Base-by-base conservation (phyloP, 805 yeast species). In the Monosporozyma aquatica region DNA sequence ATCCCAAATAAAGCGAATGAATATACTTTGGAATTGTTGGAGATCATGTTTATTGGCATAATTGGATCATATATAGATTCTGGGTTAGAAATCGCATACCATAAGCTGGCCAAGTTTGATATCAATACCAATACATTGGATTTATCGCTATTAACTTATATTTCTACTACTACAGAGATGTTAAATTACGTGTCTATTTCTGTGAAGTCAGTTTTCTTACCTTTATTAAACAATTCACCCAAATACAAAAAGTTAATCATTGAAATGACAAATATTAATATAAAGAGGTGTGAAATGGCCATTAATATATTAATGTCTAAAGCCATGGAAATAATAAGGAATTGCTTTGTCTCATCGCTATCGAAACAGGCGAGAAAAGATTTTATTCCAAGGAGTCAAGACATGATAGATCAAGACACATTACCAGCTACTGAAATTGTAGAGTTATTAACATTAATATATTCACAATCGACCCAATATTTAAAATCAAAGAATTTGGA, bases 361-460 rank as follows among this genome's bases (percentile, higher is more conserved):
- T 66, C 79, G 20, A 76, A 75, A 49, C 96, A 89, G 56, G 80
- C 79, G 60, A 76, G 75, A 56, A 82, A 78, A 47, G 97, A 90
- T 56, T 85, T 78, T 54, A 54, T 67, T 36, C 66, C 69, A 22
- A 66, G 68, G 60, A 58, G 77, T n/a, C 65, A 62, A 40, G 67
- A 69, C 38, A 42, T 64, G 20, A 43, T 57, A 14, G 75, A 74
- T 43, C 80, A 80, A 38, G 84, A 80, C 51, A 85, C 95, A 0
- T 72, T 73, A 33, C 78, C 89, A 0, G 84, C 95, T 50, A 77
- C 74, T 27, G 75, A 75, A 38, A 64, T 84, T 5, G 71, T 80
- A 3, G 70, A 66, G 7, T 76, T 82, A 50, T 60, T 83, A 41
- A 50, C 45, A 20, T 44, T 50, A 7, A 43, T 61, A 3, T 43